Percentiles rank a stretch among this genome's conserved stretches.
Conservation (phyloP, 345 rosid genomes). For the Syzygium oleosum region DNA sequence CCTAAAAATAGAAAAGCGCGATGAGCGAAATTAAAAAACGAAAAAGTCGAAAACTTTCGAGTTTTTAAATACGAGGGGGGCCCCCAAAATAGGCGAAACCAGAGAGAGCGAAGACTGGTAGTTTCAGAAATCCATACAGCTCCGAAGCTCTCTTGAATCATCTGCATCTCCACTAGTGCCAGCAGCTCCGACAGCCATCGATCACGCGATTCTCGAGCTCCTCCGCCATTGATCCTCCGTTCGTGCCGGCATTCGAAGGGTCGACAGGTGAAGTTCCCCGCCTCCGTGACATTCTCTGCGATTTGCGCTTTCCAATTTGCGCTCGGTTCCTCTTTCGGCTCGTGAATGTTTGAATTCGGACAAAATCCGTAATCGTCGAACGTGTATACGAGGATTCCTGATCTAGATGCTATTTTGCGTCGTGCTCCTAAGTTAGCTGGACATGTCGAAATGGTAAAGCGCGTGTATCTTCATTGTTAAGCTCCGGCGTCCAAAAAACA, state of each 20-base stretch:
- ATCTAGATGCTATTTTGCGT: neutral
- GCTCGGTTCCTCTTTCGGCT: neutral
- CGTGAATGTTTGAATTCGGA: neutral
- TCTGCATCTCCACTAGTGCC: neutral
- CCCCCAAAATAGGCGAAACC: neutral
- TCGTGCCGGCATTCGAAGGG: neutral
- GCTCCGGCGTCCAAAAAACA: too few relatives aligned
- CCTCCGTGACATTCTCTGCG: neutral
- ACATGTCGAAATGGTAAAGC: neutral
- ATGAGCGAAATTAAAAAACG: neutral
- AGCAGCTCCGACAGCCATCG: neutral
- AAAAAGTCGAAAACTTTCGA: neutral
- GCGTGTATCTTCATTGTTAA: neutral
- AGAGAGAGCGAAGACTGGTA: neutral
- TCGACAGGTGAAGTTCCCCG: neutral
- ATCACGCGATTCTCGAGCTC: neutral
- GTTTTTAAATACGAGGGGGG: neutral
- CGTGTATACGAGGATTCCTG: neutral
- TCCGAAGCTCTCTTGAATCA: neutral
- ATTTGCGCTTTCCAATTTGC: neutral
- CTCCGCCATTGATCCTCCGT: neutral
- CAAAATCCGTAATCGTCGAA: neutral
- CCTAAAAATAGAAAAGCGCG: neutral
- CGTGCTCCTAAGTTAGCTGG: neutral
- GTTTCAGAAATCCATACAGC: neutral